Evolutionary conservation across 768 basidiomycete genomes (phyloP), one percentile per base, ranked within the genome.

Genomic region (Termitomyces eurrhizus): DNA sequence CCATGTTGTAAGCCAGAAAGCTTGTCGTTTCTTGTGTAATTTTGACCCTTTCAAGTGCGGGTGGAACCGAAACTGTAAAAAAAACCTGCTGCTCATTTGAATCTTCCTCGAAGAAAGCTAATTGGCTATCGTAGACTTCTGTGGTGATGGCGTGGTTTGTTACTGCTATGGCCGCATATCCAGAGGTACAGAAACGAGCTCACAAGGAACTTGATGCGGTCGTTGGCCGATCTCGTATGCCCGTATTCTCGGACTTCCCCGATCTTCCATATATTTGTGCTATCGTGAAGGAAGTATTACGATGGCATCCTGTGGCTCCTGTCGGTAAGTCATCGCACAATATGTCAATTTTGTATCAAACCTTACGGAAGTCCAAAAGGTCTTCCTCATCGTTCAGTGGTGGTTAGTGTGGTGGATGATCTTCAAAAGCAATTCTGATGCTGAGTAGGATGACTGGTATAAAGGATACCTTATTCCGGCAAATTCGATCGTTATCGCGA

Each of bases 121-220:
- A 48, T 13, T 1, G 14, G 13, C 24, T 26, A 26, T 14, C 21
- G 18, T 41, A 58, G 55, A 61, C 55, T 45, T 54, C 55, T 11
- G 60, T 36, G 42, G 49, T 61, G 6, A 56, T 61, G 53, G 53
- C 60, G 14, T 61, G 60, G 60, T 57, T 54, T 50, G 39, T 61
- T 37, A 44, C 50, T 45, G 60, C 60, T 26, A 57, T 61, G 55
- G 60, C 56, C 8, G 50, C 56, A 1, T 49, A 61, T 33, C 60
- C 60, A 33, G 55, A 61, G 26, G 56, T 61, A 4, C 60, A 61
- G n/a, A 57, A 44, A 51, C 48, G 39, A 29, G 60, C 56, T 16
- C 60, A 61, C 29, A 55, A 54, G 33, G 55, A 61, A 37, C 60
- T 61, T 24, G 60, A 61, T n/a, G 49, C 36, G 2, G 42, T 61